Evolutionary conservation across 176 grass and related monocot species (phyloP), one percentile per base, ranked within the genome.

Genomic region (Elymus sibiricus): DNA sequence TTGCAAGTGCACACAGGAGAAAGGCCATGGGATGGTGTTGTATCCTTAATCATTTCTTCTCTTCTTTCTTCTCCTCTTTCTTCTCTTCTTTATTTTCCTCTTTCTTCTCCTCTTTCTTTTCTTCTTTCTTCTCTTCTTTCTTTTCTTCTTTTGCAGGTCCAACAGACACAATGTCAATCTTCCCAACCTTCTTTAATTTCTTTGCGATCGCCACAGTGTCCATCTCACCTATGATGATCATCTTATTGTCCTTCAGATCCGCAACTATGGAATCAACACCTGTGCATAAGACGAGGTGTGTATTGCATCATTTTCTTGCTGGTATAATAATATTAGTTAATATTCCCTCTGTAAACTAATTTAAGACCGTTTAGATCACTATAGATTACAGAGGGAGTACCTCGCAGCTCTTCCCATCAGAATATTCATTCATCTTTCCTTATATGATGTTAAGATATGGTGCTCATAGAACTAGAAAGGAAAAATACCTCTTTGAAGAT

Each of bases 61-160:
- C 88, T 88, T 92, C 64, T 87, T 94, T 92, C 75, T 94, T 93
- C 8, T 87, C 90, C 12, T 90, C 63, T 83, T 92, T 91, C 62
- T 97, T 97, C 5, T 89, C 88, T 9, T 92, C 73, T 90, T 94
- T 93, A 68, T 97, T 97, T 2, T 87, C 90, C 5, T 92, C 73
- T 86, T 94, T 93, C 22, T 97, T 97, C 0, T 89, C 92, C 0
- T 91, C 74, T 85, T 94, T 93, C 55, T 97, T 97, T 2, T 89
- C 90, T 5, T 92, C 88, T 37, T 95, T 94, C 75, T 94, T 92
- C 2, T 95, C 89, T 8, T 94, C 88, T 67, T 98, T 98, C 86
- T 98, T 94, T 84, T 95, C 93, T 91, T 92, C 96, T 78, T 95
- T 95, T 81, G 93, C 96, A 44, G 92, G 93, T 39, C 93, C 96